Percentiles rank a stretch among this genome's conserved stretches.
phyloP scores from a whole-genome alignment of 768 basidiomycete species.

The Phaffia australis region DNA sequence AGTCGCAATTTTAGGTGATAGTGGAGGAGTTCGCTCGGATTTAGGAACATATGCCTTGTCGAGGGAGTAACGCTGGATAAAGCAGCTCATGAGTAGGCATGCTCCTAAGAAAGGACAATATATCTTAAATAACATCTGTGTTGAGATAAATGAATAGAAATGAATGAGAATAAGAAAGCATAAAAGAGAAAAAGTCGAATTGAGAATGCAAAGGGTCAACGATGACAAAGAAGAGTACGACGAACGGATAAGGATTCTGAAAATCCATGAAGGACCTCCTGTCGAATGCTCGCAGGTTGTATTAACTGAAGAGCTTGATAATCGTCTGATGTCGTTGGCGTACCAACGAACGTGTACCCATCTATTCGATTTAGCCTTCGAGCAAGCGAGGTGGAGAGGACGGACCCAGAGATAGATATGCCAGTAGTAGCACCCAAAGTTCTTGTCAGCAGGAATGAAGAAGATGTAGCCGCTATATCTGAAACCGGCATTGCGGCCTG shows the following conservation, averaged over 20 bases:
- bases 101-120: constrained; percentile 6
- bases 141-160: not conserved
- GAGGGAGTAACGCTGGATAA: constrained; percentile 9
- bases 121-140: constrained; percentile 13
- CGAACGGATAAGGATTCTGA: constrained; percentile 1
- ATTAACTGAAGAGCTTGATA: constrained; percentile 10
- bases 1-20: not conserved
- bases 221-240: not conserved
- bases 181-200: too few relatives aligned
- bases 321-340: constrained; percentile 6
- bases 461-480: constrained; percentile 12
- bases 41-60: constrained; percentile 6
- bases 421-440: constrained; percentile 15
- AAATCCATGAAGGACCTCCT: not conserved
- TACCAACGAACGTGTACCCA: constrained; percentile 13
- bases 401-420: not conserved
- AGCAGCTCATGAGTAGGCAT: constrained; percentile 1
- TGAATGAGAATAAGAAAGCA: not conserved
- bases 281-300: not conserved
- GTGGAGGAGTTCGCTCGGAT: not conserved
- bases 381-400: constrained; percentile 5
- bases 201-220: too few relatives aligned
- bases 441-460: constrained; percentile 12
- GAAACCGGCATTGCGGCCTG: constrained; percentile 11
- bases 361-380: not conserved